These are phyloP conservation scores for Fraxinus ornus DNA, from an alignment of 305 asterid species.

Conservation along the genomic window DNA sequence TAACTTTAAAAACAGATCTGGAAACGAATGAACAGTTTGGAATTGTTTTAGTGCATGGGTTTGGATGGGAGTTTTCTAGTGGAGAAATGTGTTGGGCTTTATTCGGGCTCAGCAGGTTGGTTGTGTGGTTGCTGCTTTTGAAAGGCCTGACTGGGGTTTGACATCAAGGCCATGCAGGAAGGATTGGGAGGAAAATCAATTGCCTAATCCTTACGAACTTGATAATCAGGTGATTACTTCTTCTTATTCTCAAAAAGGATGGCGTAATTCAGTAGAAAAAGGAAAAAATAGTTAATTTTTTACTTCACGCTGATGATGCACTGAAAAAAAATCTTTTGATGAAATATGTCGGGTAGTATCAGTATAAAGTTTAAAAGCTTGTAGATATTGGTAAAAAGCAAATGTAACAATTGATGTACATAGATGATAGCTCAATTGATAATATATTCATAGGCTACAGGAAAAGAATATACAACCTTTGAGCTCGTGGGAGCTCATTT, in stretches of 20 bases:
- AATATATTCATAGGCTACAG: neutral
- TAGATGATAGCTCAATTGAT: neutral
- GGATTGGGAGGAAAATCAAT: constrained; percentile 67
- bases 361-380: neutral
- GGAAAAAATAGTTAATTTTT: neutral
- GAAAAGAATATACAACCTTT: neutral
- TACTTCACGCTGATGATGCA: neutral
- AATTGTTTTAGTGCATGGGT: constrained; percentile 55
- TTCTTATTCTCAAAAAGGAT: neutral
- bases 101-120: constrained; percentile 65
- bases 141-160: constrained; percentile 98
- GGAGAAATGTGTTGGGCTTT: constrained; percentile 76
- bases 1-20: constrained; percentile 37
- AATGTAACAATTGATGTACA: neutral
- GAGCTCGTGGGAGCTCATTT: neutral
- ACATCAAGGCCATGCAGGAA: constrained; percentile 79
- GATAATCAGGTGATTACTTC: constrained; percentile 65
- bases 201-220: constrained; percentile 45
- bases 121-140: constrained; percentile 83
- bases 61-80: constrained; percentile 88
- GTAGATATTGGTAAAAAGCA: neutral
- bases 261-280: neutral
- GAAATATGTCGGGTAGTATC: neutral
- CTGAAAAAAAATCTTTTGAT: neutral
- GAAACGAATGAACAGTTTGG: constrained; percentile 49